These are phyloP conservation scores for Funneliformis geosporum DNA, from an alignment of 192 early-diverging fungal genomes.

Conservation along the genomic window DNA sequence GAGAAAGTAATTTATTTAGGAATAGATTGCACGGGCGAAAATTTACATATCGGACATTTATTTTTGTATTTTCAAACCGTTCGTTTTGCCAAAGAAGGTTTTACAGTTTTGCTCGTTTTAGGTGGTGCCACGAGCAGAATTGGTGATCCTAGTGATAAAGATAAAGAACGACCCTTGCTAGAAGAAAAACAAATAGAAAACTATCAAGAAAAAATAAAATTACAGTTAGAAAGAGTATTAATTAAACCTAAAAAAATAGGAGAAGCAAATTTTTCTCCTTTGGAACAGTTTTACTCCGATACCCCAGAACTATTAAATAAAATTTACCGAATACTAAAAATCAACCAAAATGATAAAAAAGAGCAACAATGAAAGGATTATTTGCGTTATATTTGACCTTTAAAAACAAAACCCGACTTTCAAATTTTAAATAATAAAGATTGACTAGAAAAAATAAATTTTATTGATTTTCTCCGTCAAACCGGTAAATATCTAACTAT, in stretches of 20 bases:
- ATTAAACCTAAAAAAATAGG: conserved; percentile 12
- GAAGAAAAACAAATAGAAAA: not conserved
- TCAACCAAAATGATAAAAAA: not conserved
- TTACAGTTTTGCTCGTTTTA: conserved; percentile 8
- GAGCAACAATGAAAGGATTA: conserved; percentile 14
- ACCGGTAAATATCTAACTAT: not conserved
- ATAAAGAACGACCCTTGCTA: conserved; percentile 16
- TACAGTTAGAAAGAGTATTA: not conserved
- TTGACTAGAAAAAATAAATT: conserved; percentile 5
- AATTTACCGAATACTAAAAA: conserved; percentile 18
- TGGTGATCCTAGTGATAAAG: conserved; percentile 22
- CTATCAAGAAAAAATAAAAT: not conserved
- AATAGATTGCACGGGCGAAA: conserved; percentile 16
- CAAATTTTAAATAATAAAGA: conserved; percentile 20
- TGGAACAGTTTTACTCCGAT: conserved; percentile 9
- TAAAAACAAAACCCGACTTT: not conserved
- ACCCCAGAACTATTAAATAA: conserved; percentile 14
- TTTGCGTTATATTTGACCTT: conserved; percentile 15
- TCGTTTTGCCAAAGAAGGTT: conserved; percentile 17
- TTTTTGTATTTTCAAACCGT: conserved; percentile 20
- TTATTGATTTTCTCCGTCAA: conserved; percentile 15
- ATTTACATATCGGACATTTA: conserved; percentile 25
- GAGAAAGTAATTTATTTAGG: conserved; percentile 18
- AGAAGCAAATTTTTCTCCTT: not conserved
- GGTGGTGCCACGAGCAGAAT: conserved; percentile 21